phyloP scores from a whole-genome alignment of 495 filamentous ascomycete genomes.

The Astrothelium subdiscretum region DNA sequence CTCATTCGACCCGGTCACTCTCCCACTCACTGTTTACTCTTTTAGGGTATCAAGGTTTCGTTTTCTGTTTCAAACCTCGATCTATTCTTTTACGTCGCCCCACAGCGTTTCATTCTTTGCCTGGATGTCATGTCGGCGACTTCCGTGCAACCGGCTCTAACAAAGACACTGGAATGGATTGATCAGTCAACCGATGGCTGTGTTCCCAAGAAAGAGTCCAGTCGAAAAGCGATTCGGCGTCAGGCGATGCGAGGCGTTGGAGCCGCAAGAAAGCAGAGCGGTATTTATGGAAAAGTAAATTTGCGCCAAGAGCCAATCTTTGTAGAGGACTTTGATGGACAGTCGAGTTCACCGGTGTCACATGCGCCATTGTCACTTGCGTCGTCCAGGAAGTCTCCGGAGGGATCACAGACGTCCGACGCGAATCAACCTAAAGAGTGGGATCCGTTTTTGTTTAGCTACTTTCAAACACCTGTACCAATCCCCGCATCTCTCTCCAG shows the following conservation, averaged over 20 bases:
- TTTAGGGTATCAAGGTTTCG: not conserved
- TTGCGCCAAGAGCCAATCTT: constrained; percentile 9
- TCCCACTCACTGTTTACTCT: too few species aligned
- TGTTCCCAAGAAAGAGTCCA: not conserved
- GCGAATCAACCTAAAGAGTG: not conserved
- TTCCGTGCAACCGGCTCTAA: not conserved
- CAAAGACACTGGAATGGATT: not conserved
- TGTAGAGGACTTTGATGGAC: not conserved
- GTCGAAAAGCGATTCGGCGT: constrained; percentile 16
- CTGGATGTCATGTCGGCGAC: not conserved
- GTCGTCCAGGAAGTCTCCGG: not conserved
- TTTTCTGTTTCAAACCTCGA: too few species aligned
- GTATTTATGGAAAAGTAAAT: constrained; percentile 12
- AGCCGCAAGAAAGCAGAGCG: constrained; percentile 11
- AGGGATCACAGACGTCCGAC: not conserved
- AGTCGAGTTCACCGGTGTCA: not conserved
- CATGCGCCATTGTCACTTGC: not conserved
- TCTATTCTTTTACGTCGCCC: not conserved
- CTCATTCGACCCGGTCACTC: too few species aligned
- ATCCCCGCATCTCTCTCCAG: not conserved
- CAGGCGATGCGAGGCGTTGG: constrained; percentile 23
- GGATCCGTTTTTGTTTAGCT: not conserved
- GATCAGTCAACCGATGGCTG: not conserved
- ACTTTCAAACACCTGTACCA: not conserved
- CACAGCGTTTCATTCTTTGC: not conserved